Evolutionary conservation across 192 early-diverging fungal species (phyloP).

Genomic region (Mortierella alpina): DNA sequence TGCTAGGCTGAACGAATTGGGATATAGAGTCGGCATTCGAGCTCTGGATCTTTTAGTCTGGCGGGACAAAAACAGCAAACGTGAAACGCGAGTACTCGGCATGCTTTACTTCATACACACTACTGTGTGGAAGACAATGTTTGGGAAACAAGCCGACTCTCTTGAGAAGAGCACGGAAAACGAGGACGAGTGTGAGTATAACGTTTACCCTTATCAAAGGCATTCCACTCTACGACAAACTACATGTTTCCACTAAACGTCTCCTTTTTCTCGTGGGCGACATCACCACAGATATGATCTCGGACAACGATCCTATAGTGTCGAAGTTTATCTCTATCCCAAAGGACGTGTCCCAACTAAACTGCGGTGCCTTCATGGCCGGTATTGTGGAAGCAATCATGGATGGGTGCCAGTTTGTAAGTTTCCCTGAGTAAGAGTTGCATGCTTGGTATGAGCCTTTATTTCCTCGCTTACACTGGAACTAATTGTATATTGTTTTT

Average conservation of each 20-base stretch:
- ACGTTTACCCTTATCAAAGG: neutral
- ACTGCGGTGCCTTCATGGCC: slow-evolving; percentile 94
- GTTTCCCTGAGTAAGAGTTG: slow-evolving; percentile 16
- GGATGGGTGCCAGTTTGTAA: slow-evolving; percentile 91
- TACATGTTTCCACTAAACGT: neutral
- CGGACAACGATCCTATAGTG: slow-evolving; percentile 95
- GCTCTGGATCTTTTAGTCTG: slow-evolving; percentile 89
- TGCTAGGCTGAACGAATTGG: slow-evolving; percentile 82
- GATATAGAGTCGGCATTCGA: slow-evolving; percentile 93
- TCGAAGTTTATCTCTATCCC: slow-evolving; percentile 94
- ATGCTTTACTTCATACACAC: slow-evolving; percentile 95
- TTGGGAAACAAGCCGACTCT: slow-evolving; percentile 96
- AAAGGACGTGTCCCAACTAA: slow-evolving; percentile 91
- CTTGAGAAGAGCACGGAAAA: slow-evolving; percentile 95
- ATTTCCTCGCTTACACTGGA: neutral
- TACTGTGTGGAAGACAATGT: slow-evolving; percentile 93
- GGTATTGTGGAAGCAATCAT: slow-evolving; percentile 97
- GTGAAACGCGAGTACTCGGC: slow-evolving; percentile 90
- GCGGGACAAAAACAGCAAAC: slow-evolving; percentile 88
- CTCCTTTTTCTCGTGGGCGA: no score
- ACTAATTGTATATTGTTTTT: neutral
- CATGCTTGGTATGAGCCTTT: neutral
- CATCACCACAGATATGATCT: slow-evolving; percentile 89
- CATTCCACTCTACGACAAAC: neutral
- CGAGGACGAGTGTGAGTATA: slow-evolving; percentile 91